Percentiles rank a stretch among this genome's conserved stretches.
phyloP scores from a whole-genome alignment of 306 rosid species.

The Hippophae gyantsensis region DNA sequence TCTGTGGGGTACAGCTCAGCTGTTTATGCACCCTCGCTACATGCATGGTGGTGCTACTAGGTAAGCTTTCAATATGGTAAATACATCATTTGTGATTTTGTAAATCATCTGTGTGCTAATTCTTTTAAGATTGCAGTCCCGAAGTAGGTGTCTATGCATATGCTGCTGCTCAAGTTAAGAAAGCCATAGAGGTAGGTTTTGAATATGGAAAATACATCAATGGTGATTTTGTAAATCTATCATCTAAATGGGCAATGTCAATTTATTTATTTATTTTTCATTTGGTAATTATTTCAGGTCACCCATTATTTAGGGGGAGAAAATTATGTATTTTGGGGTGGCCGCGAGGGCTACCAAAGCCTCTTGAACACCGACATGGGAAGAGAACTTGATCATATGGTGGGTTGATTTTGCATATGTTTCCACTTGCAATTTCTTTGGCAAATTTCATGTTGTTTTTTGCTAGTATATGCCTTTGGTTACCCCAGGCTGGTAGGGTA shows the following conservation, averaged over 20 bases:
- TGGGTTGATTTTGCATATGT: constrained; percentile 18
- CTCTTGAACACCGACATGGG: constrained; percentile 97
- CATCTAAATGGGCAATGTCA: too few species aligned
- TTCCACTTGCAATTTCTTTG: not conserved
- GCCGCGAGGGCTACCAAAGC: constrained; percentile 92
- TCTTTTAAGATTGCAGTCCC: constrained; percentile 44
- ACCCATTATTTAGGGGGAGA: constrained; percentile 90
- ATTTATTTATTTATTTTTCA: too few species aligned
- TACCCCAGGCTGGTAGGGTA: not conserved
- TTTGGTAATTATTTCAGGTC: constrained; percentile 34
- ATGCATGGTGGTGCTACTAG: constrained; percentile 98
- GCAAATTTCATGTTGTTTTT: not conserved
- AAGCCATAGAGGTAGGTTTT: constrained; percentile 78
- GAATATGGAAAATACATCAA: not conserved
- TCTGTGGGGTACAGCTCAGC: constrained; percentile 95
- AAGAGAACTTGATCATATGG: constrained; percentile 87
- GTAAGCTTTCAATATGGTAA: constrained; percentile 28
- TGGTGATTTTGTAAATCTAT: not conserved
- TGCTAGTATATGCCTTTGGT: not conserved
- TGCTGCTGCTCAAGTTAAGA: constrained; percentile 98
- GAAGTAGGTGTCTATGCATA: constrained; percentile 73
- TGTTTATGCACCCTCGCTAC: constrained; percentile 88
- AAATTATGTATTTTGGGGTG: constrained; percentile 97
- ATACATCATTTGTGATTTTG: not conserved
- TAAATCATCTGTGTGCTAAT: constrained; percentile 16